A percentile compares a stretch with the other conserved stretches of the same genome.
These are phyloP conservation scores for Grosmannia serpens DNA, from an alignment of 2,329 filamentous ascomycete species.

Conservation along the genomic window DNA sequence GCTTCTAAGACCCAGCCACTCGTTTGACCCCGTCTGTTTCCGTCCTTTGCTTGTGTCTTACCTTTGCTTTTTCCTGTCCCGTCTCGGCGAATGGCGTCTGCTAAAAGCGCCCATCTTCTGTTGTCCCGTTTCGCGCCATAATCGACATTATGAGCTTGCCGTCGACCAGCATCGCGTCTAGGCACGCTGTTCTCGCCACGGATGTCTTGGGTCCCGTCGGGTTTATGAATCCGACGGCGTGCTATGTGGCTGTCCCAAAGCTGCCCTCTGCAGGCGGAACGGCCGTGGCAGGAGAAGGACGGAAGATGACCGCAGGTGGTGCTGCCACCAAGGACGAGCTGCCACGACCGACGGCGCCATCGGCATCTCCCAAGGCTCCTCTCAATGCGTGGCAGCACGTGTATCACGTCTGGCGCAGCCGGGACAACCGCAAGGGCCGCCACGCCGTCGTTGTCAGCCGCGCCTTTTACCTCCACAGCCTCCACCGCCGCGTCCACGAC, in stretches of 20 bases:
- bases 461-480: constrained; percentile 8
- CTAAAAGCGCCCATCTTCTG: not conserved
- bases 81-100: not conserved
- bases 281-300: not conserved
- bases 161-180: no score
- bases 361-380: not conserved
- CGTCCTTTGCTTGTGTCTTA: not conserved
- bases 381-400: constrained; percentile 1
- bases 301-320: not conserved
- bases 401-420: constrained; percentile 28
- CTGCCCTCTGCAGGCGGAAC: not conserved
- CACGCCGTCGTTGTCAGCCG: constrained; percentile 21
- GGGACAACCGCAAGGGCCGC: constrained; percentile 31
- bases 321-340: not conserved
- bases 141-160: not conserved
- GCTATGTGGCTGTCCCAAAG: constrained; percentile 10
- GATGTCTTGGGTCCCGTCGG: constrained; percentile 2
- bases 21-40: not conserved
- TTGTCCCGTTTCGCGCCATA: not conserved
- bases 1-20: not conserved
- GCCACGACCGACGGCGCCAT: not conserved
- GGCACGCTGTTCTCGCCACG: not conserved
- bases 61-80: not conserved
- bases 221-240: constrained; percentile 14
- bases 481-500: not conserved